These are phyloP conservation scores for Triticum timopheevii DNA, from an alignment of 176 grass and related monocot species.

Conservation along the genomic window DNA sequence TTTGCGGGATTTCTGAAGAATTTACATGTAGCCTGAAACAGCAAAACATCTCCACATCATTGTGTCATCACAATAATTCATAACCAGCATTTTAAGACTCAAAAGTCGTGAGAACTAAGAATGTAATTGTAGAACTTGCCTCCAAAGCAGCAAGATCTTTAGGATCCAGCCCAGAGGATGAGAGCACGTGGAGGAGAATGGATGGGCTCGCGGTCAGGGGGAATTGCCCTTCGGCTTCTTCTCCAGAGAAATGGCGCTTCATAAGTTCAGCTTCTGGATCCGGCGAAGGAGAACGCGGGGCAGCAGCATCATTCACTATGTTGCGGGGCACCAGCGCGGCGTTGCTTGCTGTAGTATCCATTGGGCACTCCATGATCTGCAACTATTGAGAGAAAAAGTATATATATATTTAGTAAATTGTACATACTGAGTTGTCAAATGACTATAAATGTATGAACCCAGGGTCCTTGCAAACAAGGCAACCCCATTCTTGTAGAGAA, in stretches of 20 bases:
- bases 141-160: constrained; percentile 65
- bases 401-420: background rate
- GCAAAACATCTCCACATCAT: background rate
- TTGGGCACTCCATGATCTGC: constrained; percentile 31
- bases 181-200: constrained; percentile 57
- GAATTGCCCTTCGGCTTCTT: constrained; percentile 35
- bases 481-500: background rate
- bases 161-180: constrained; percentile 45
- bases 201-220: constrained; percentile 44
- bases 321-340: background rate
- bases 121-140: constrained; percentile 40
- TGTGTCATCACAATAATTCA: background rate
- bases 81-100: constrained; percentile 11
- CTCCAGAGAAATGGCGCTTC: constrained; percentile 32
- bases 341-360: constrained; percentile 36
- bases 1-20: constrained; percentile 59
- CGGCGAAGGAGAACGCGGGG: constrained; percentile 9
- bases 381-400: background rate
- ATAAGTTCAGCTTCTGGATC: constrained; percentile 3
- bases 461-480: background rate
- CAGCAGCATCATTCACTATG: constrained; percentile 18
- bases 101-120: background rate
- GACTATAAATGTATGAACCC: background rate
- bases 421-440: background rate
- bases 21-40: constrained; percentile 50